Evolutionary conservation across 768 basidiomycete genomes (phyloP), one percentile per base, ranked within the genome.

Genomic region (Epithele typhae): DNA sequence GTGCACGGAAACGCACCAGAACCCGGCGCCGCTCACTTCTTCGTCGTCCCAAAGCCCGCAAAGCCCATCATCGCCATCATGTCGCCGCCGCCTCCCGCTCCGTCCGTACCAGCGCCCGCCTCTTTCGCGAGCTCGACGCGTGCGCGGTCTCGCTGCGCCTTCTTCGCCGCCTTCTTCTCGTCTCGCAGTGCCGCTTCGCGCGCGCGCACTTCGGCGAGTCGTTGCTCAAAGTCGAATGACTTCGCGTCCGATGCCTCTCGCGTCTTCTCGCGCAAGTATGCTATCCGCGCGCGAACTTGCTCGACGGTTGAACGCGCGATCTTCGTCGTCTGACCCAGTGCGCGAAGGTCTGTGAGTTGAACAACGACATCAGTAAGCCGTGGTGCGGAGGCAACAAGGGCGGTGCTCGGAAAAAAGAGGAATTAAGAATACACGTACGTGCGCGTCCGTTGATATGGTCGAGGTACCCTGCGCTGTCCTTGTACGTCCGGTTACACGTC

Each of bases 401-500:
- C 8, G 12, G 18, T 4, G 24, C 41, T 46, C 24, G 43, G 48
- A 37, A 24, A 50, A 33, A 23, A 34, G 25, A n/a, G 4, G 40
- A 14, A 30, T 15, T 34, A 11, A 35, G 6, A 15, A 47, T 40
- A 41, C 8, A 79, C 92, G 59, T 64, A 97, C 95, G 95, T 44
- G 81, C 81, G 73, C 93, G 77, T 49, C 92, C 84, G 67, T 99
- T 99, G 46, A 99, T 80, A 61, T 99, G 96, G 62, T 97, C 94
- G 38, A 99, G 71, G 63, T 98, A 98, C 9, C 82, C 89, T n/a
- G 82, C 76, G 41, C 82, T 92, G 60, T 99, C 96, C 66, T 95
- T 96, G 69, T 92, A 89, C 14, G 87, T 95, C 55, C 92, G 74
- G 56, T 79, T 86, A 64, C 96, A 99, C 8, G 86, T 69, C 60